Evolutionary conservation across 495 filamentous ascomycete species (phyloP).

Genomic region (Trichocladium antarcticum): DNA sequence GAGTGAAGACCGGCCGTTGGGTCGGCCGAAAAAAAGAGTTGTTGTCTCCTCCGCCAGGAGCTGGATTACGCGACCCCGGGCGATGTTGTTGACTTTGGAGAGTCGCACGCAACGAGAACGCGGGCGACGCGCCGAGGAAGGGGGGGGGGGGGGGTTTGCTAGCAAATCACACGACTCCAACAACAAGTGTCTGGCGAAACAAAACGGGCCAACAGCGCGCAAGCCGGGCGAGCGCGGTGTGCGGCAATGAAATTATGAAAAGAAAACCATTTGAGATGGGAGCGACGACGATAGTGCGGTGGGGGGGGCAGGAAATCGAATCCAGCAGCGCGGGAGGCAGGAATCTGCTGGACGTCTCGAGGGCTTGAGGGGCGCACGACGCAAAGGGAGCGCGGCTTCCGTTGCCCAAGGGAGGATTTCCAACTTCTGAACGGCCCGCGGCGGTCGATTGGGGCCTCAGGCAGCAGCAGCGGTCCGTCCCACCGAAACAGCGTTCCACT

Average conservation of each 20-base stretch:
- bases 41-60: not conserved
- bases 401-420: not conserved
- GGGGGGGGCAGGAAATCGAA: constrained; percentile 6
- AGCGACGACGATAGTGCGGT: not conserved
- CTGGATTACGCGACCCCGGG: constrained; percentile 3
- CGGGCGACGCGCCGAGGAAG: constrained; percentile 21
- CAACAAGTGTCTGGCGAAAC: not conserved
- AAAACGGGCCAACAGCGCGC: constrained; percentile 8
- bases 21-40: constrained; percentile 2
- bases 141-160: too few species aligned
- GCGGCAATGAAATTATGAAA: constrained; percentile 1
- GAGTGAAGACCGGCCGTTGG: constrained; percentile 4
- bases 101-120: constrained; percentile 9
- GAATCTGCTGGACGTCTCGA: constrained; percentile 15
- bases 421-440: too few species aligned
- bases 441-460: not conserved
- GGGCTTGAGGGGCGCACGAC: not conserved
- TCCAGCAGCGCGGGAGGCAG: constrained; percentile 21
- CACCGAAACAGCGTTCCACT: too few species aligned
- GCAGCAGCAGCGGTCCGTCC: too few species aligned
- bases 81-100: constrained; percentile 2
- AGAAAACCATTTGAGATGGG: constrained; percentile 2
- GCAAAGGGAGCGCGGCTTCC: not conserved
- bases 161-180: constrained; percentile 23
- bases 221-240: constrained; percentile 3